Evolutionary conservation across 2,329 filamentous ascomycete genomes (phyloP).

Genomic region (Pseudophaeomoniella oleicola): DNA sequence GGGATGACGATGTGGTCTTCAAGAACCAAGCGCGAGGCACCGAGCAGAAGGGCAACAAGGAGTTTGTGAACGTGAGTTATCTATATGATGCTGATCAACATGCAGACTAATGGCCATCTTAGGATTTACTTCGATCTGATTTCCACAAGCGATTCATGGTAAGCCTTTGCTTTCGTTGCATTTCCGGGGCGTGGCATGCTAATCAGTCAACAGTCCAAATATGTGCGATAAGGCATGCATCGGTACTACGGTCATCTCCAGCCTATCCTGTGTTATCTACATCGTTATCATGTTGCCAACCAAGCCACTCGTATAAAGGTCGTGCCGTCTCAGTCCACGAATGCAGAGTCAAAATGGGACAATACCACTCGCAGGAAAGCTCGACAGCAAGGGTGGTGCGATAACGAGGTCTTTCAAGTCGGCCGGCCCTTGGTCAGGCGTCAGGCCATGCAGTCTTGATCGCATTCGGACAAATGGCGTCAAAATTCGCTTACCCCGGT

Average conservation of each 20-base stretch:
- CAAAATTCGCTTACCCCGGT: too few relatives aligned
- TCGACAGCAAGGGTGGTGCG: not conserved
- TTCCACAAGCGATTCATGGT: constrained; percentile 98
- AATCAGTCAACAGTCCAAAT: constrained; percentile 25
- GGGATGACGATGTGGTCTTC: constrained; percentile 98
- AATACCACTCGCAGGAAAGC: not conserved
- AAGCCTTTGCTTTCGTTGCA: constrained; percentile 15
- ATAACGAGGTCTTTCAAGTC: not conserved
- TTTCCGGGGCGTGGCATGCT: too few relatives aligned
- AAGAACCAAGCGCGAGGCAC: constrained; percentile 96
- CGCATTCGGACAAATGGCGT: too few relatives aligned
- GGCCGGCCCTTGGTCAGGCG: too few relatives aligned
- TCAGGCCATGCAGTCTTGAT: too few relatives aligned
- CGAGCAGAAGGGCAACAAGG: constrained; percentile 81
- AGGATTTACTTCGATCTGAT: constrained; percentile 83
- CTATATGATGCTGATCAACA: constrained; percentile 2
- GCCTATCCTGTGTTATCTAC: not conserved
- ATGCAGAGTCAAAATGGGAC: not conserved
- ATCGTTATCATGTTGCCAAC: not conserved
- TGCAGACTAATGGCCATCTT: not conserved
- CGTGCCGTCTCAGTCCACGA: not conserved
- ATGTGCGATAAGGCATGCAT: constrained; percentile 25
- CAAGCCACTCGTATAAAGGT: not conserved
- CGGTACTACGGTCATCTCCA: constrained; percentile 1
- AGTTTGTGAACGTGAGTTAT: constrained; percentile 79